Conservation (phyloP, 2,329 filamentous ascomycete species). For the Corinectria fuckeliana region DNA sequence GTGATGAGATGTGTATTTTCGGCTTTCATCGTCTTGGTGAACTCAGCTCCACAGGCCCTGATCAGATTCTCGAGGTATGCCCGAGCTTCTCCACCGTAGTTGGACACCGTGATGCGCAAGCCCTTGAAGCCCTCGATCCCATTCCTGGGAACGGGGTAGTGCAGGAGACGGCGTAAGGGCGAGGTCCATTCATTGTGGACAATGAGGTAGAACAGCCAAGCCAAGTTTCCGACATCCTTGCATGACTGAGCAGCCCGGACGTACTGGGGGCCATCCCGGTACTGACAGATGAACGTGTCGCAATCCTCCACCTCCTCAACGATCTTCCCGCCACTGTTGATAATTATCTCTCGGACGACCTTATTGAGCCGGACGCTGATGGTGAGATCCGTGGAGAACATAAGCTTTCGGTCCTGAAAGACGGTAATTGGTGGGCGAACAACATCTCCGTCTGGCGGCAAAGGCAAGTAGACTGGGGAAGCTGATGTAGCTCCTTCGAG, state of each 20-base stretch:
- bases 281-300: constrained; percentile 87
- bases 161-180: constrained; percentile 80
- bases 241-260: constrained; percentile 74
- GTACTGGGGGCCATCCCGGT: constrained; percentile 82
- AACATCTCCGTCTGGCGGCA: constrained; percentile 50
- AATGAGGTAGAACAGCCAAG: constrained; percentile 94
- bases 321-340: constrained; percentile 72
- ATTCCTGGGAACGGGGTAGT: constrained; percentile 82
- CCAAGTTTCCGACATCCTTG: constrained; percentile 88
- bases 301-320: constrained; percentile 71
- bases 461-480: constrained; percentile 51
- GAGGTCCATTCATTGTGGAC: constrained; percentile 89
- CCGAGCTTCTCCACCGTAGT: constrained; percentile 93
- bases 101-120: constrained; percentile 86
- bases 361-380: constrained; percentile 70
- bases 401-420: constrained; percentile 78
- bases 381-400: constrained; percentile 76
- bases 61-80: constrained; percentile 94
- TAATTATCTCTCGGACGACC: constrained; percentile 75
- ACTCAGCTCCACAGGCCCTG: constrained; percentile 81
- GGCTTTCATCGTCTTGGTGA: constrained; percentile 92
- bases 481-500: constrained; percentile 71
- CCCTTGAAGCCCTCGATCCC: constrained; percentile 81
- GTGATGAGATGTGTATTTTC: constrained; percentile 97
- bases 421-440: constrained; percentile 67